These are phyloP conservation scores for Podaxis mareebaensis DNA, from an alignment of 768 basidiomycete genomes.

Conservation along the genomic window DNA sequence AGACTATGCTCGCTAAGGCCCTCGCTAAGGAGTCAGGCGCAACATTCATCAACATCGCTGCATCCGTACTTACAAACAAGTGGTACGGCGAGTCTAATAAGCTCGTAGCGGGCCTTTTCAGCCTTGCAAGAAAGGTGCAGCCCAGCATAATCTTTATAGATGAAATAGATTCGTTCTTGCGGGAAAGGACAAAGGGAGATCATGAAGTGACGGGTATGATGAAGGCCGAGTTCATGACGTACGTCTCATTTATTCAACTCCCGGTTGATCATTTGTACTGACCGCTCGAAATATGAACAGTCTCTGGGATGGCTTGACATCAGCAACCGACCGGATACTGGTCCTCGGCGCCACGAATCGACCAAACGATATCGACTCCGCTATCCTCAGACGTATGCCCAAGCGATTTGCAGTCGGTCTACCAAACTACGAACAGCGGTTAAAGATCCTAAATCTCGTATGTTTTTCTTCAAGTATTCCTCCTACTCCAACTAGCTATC, in stretches of 20 bases:
- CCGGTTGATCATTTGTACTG: slow-evolving; percentile 4
- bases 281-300: slow-evolving; percentile 35
- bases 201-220: slow-evolving; percentile 99
- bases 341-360: slow-evolving; percentile 96
- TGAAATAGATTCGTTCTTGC: slow-evolving; percentile 94
- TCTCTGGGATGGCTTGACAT: slow-evolving; percentile 93
- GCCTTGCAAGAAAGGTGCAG: slow-evolving; percentile 89
- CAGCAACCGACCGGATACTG: slow-evolving; percentile 77
- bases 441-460: slow-evolving; percentile 83
- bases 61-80: slow-evolving; percentile 48
- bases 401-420: slow-evolving; percentile 89
- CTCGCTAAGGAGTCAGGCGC: slow-evolving; percentile 97
- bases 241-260: slow-evolving; percentile 26
- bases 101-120: slow-evolving; percentile 92
- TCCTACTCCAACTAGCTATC: not conserved
- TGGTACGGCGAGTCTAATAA: slow-evolving; percentile 73
- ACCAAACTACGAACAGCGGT: slow-evolving; percentile 75
- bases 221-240: slow-evolving; percentile 97
- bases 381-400: slow-evolving; percentile 95
- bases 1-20: slow-evolving; percentile 99
- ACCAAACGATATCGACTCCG: slow-evolving; percentile 87
- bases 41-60: slow-evolving; percentile 78
- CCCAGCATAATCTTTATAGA: slow-evolving; percentile 99
- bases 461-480: slow-evolving; percentile 20
- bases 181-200: slow-evolving; percentile 84